Conservation (phyloP, 306 rosid genomes). For the Corylus heterophylla region DNA sequence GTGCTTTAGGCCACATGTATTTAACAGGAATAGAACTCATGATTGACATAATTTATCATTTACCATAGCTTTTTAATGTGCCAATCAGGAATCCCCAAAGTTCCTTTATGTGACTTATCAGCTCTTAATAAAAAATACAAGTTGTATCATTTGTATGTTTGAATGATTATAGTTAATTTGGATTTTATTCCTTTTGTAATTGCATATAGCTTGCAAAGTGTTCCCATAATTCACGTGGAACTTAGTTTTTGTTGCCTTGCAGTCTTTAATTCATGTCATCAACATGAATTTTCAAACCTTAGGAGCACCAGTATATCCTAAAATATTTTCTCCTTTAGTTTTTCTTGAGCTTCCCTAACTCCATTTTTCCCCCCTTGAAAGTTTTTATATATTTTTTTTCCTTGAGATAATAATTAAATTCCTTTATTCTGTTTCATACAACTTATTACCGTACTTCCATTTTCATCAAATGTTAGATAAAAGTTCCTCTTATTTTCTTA, state of each 20-base stretch:
- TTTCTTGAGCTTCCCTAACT: neutral
- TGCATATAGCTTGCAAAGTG: too few relatives aligned
- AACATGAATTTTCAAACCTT: neutral
- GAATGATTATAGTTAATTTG: too few relatives aligned
- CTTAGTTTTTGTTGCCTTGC: neutral
- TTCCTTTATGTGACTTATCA: too few relatives aligned
- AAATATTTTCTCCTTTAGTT: neutral
- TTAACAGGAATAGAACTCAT: neutral
- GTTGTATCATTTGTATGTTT: too few relatives aligned
- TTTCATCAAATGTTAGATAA: too few relatives aligned
- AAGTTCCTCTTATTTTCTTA: neutral
- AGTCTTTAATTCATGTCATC: neutral
- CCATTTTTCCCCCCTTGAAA: neutral
- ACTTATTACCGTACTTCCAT: too few relatives aligned
- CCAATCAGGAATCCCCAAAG: neutral
- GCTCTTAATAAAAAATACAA: too few relatives aligned
- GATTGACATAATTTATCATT: neutral
- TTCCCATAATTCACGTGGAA: neutral
- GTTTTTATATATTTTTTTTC: neutral
- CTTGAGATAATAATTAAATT: too few relatives aligned
- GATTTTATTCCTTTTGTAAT: too few relatives aligned
- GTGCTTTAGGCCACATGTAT: neutral
- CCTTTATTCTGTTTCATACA: neutral
- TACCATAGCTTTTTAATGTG: neutral
- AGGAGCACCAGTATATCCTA: neutral